phyloP scores from a whole-genome alignment of 75 land plant genomes.

The Cryptomeria japonica region DNA sequence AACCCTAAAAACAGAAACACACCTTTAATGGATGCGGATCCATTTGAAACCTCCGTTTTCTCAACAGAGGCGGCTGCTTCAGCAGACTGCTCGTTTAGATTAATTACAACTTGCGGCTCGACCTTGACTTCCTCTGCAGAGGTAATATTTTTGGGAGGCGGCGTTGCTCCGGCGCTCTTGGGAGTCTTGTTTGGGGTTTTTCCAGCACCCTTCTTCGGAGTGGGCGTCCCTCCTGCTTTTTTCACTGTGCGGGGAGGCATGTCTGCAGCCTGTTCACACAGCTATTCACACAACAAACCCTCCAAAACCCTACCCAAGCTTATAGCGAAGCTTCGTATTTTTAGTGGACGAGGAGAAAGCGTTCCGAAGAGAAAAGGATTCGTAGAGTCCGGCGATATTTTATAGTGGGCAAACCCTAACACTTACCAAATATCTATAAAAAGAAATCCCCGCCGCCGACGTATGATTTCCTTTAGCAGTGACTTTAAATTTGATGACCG shows the following conservation, averaged over 20 bases:
- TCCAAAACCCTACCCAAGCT: no score
- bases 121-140: neutral
- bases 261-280: neutral
- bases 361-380: no score
- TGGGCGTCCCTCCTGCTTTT: neutral
- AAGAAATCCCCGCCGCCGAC: no score
- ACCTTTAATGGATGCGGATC: neutral
- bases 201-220: neutral
- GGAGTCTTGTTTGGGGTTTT: neutral
- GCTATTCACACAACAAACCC: no score
- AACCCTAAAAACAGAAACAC: neutral
- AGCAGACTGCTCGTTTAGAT: neutral
- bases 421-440: no score
- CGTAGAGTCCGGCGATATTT: no score
- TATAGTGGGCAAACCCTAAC: no score
- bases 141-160: neutral
- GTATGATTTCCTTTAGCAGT: no score
- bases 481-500: no score
- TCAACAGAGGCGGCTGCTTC: neutral
- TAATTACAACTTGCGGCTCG: neutral
- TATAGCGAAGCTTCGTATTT: no score
- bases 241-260: conserved; percentile 12
- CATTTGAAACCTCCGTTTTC: neutral
- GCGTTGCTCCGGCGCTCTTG: neutral
- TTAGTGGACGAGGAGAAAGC: no score